Percentiles rank a stretch among this genome's conserved stretches.
These are phyloP conservation scores for Suhomyces anneliseae DNA, from an alignment of 1,139 yeast genomes.

Conservation along the genomic window DNA sequence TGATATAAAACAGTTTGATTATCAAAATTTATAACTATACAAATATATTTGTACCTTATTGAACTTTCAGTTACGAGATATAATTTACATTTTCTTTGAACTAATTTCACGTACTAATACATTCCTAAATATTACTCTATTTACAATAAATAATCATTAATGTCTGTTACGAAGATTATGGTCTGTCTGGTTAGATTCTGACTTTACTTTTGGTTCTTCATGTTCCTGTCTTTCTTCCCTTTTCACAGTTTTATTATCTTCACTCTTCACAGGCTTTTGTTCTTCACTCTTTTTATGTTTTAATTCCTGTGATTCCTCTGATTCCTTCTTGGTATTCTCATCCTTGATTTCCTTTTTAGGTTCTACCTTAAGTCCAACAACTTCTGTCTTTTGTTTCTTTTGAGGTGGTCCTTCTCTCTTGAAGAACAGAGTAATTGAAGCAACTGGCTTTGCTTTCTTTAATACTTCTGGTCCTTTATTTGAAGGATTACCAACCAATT, in stretches of 20 bases:
- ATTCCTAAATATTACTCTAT: too few relatives aligned
- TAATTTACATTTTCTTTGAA: too few relatives aligned
- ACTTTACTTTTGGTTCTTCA: neutral
- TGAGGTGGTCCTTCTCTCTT: constrained; percentile 4
- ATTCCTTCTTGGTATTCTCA: neutral
- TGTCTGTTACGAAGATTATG: neutral
- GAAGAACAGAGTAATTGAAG: constrained; percentile 33
- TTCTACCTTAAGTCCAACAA: neutral
- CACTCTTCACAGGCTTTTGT: neutral
- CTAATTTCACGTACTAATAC: too few relatives aligned
- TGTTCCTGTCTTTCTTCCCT: neutral
- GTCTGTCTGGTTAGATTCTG: neutral
- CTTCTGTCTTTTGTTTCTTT: neutral
- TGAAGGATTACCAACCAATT: constrained; percentile 62
- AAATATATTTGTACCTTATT: too few relatives aligned
- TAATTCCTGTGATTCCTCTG: neutral
- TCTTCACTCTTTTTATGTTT: neutral
- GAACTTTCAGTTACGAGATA: too few relatives aligned
- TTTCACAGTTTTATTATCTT: neutral
- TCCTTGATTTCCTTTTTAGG: neutral
- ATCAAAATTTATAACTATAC: too few relatives aligned
- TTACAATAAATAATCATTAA: neutral
- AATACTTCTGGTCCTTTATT: constrained; percentile 15
- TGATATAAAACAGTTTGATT: too few relatives aligned
- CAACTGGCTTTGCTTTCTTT: constrained; percentile 22